phyloP scores from a whole-genome alignment of 1,139 yeast genomes.

The Nematodospora anomalae region DNA sequence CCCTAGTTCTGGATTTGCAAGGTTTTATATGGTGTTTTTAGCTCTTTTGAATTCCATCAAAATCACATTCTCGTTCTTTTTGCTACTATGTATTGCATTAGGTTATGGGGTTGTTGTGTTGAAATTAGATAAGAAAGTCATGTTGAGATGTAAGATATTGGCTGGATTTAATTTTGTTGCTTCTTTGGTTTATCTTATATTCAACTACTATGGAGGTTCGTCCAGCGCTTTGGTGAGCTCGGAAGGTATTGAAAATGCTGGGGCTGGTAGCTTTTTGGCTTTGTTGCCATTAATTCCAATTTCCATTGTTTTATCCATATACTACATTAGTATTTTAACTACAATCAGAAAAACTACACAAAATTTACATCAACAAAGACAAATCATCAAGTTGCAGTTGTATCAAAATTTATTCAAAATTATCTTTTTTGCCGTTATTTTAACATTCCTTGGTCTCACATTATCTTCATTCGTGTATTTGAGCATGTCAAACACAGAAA shows the following conservation, averaged over 20 bases:
- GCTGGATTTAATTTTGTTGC: constrained; percentile 73
- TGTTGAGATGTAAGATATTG: constrained; percentile 79
- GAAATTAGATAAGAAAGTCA: constrained; percentile 69
- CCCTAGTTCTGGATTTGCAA: constrained; percentile 59
- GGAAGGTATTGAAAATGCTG: constrained; percentile 21
- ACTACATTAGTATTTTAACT: constrained; percentile 73
- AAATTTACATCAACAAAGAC: constrained; percentile 79
- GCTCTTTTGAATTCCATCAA: constrained; percentile 79
- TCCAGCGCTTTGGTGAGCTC: constrained; percentile 31
- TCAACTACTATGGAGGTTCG: constrained; percentile 58
- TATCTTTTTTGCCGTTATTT: constrained; percentile 62
- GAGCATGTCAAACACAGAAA: constrained; percentile 71
- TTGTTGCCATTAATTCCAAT: constrained; percentile 63
- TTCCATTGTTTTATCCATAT: constrained; percentile 64
- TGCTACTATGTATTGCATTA: constrained; percentile 78
- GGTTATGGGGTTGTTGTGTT: constrained; percentile 95
- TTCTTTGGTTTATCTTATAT: constrained; percentile 65
- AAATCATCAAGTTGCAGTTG: constrained; percentile 84
- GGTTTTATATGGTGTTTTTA: constrained; percentile 72
- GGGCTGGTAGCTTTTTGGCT: constrained; percentile 26
- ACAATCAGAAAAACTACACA: constrained; percentile 75
- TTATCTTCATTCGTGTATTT: constrained; percentile 70
- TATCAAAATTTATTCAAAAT: constrained; percentile 77
- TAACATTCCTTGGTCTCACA: constrained; percentile 57
- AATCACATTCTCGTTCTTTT: constrained; percentile 83